Conservation (phyloP, 2,329 filamentous ascomycete species). For the Iodosphaeria phyllophila region DNA sequence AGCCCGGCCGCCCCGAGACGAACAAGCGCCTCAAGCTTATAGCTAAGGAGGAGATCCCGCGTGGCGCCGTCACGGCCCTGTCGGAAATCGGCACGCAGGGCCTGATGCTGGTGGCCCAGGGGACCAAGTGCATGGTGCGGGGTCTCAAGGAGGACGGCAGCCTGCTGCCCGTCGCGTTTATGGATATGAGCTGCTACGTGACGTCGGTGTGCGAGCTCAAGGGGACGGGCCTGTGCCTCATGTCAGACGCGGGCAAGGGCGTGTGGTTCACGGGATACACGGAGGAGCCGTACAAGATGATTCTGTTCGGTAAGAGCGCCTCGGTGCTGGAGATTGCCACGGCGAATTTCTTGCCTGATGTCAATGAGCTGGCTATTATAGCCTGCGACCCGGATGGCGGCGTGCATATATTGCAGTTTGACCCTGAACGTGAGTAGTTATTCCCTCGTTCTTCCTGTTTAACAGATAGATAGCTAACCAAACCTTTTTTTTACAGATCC, state of each 20-base stretch:
- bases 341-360: constrained; percentile 77
- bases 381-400: constrained; percentile 72
- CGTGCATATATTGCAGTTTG: constrained; percentile 78
- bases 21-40: constrained; percentile 72
- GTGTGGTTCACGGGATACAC: constrained; percentile 94
- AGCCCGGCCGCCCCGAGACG: constrained; percentile 71
- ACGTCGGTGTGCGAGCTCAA: constrained; percentile 68
- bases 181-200: constrained; percentile 94
- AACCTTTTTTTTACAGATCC: constrained; percentile 42
- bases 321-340: constrained; percentile 60
- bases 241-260: constrained; percentile 83
- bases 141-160: constrained; percentile 91
- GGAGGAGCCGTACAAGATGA: constrained; percentile 92
- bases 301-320: constrained; percentile 74
- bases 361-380: constrained; percentile 64
- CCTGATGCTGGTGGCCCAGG: constrained; percentile 77
- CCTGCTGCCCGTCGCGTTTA: constrained; percentile 82
- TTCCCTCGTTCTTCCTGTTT: not conserved
- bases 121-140: constrained; percentile 92
- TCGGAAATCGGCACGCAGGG: constrained; percentile 74
- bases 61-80: constrained; percentile 76
- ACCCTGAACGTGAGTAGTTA: constrained; percentile 62
- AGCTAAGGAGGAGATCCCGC: constrained; percentile 75
- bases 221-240: constrained; percentile 66
- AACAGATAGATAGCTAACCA: constrained; percentile 8